These are phyloP conservation scores for Streptanthus diversifolius DNA, from an alignment of 345 rosid species.

Conservation along the genomic window DNA sequence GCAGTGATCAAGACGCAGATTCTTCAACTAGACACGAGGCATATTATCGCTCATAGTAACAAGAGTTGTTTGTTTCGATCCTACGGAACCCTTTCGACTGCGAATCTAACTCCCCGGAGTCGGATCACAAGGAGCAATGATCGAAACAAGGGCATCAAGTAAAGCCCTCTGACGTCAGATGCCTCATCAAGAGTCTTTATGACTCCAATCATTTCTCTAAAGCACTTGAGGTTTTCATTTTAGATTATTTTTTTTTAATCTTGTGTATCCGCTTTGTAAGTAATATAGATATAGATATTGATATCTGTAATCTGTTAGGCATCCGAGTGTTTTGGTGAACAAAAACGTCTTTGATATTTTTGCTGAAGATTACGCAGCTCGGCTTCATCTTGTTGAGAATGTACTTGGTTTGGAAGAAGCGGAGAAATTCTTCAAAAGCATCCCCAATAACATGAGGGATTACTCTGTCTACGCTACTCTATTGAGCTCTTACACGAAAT, in stretches of 20 bases:
- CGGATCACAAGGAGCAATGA: background rate
- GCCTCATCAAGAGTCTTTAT: background rate
- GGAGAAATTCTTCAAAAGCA: background rate
- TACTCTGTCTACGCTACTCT: background rate
- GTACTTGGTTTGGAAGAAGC: background rate
- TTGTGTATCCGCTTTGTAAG: too few species aligned
- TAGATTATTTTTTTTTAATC: background rate
- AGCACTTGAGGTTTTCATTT: background rate
- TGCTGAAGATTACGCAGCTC: background rate
- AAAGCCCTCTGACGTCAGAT: background rate
- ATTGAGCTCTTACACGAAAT: background rate
- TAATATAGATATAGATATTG: background rate
- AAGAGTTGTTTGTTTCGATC: background rate
- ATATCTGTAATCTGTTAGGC: background rate
- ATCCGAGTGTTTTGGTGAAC: background rate
- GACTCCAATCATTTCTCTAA: background rate
- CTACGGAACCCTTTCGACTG: background rate
- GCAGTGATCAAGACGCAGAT: background rate
- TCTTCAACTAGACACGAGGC: background rate
- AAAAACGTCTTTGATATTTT: background rate
- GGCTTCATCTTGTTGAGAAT: background rate
- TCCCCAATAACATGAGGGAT: constrained; percentile 8
- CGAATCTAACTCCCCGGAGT: background rate
- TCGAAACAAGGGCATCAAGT: background rate
- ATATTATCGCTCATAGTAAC: background rate